phyloP scores from a whole-genome alignment of 805 yeast genomes.

The Isabelozyma pseudorhagii region DNA sequence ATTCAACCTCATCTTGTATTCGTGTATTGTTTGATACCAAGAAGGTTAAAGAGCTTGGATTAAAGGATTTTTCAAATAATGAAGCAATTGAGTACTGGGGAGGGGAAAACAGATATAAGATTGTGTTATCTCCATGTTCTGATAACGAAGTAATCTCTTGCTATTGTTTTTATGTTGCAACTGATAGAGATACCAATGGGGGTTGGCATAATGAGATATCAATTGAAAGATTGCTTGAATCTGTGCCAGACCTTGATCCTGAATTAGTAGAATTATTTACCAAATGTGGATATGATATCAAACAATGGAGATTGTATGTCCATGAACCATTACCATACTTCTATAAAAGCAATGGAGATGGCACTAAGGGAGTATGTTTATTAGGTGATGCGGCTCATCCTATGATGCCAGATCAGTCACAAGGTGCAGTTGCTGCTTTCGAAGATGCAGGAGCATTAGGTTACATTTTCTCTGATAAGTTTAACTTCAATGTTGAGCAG shows the following conservation, averaged over 20 bases:
- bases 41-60: constrained; percentile 12
- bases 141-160: constrained; percentile 17
- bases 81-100: constrained; percentile 26
- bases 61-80: constrained; percentile 16
- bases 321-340: constrained; percentile 19
- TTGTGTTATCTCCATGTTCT: constrained; percentile 21
- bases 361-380: constrained; percentile 10
- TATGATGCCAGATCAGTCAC: constrained; percentile 19
- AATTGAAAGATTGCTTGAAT: constrained; percentile 11
- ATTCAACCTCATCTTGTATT: constrained; percentile 18
- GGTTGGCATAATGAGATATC: constrained; percentile 20
- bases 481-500: constrained; percentile 15
- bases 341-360: constrained; percentile 15
- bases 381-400: constrained; percentile 23
- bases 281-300: constrained; percentile 19
- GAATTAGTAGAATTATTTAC: constrained; percentile 14
- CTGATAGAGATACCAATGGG: constrained; percentile 11
- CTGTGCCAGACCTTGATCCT: constrained; percentile 16
- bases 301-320: constrained; percentile 23
- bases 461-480: constrained; percentile 21
- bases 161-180: constrained; percentile 20
- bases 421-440: constrained; percentile 20
- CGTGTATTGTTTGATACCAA: constrained; percentile 19
- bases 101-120: constrained; percentile 14
- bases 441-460: constrained; percentile 21